A percentile compares a stretch with the other conserved stretches of the same genome.
Conservation (phyloP, 2,329 filamentous ascomycete species). For the Thermothelomyces thermophilus region DNA sequence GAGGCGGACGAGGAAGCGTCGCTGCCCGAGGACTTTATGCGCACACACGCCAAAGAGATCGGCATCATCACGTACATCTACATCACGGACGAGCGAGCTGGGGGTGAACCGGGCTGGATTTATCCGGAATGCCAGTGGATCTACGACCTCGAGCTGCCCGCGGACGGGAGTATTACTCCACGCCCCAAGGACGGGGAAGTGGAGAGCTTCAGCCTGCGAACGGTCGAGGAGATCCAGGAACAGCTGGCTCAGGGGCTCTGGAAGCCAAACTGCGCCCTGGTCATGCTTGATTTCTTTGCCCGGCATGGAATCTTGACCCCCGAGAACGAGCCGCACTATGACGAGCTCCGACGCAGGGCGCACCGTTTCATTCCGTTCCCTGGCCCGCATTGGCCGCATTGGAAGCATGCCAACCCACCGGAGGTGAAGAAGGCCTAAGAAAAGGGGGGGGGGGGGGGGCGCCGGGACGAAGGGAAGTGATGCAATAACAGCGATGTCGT, state of each 20-base stretch:
- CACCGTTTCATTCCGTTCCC: slow-evolving; percentile 79
- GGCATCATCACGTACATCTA: slow-evolving; percentile 82
- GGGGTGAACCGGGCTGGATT: slow-evolving; percentile 73
- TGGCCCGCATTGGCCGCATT: slow-evolving; percentile 55
- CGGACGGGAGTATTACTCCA: slow-evolving; percentile 53
- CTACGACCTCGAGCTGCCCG: slow-evolving; percentile 76
- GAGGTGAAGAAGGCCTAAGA: slow-evolving; percentile 8
- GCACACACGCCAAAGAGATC: slow-evolving; percentile 47
- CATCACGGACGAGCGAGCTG: slow-evolving; percentile 66
- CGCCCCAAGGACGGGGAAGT: slow-evolving; percentile 84
- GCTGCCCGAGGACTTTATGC: slow-evolving; percentile 63
- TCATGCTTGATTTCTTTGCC: slow-evolving; percentile 85
- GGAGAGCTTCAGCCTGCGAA: slow-evolving; percentile 72
- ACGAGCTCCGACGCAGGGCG: slow-evolving; percentile 67
- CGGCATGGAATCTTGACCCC: slow-evolving; percentile 72
- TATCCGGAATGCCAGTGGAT: slow-evolving; percentile 91
- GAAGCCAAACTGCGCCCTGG: slow-evolving; percentile 86
- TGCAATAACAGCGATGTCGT: slow-evolving; percentile 6
- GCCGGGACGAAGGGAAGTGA: neutral
- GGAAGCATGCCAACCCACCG: slow-evolving; percentile 26
- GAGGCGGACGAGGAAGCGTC: slow-evolving; percentile 88
- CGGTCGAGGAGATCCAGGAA: slow-evolving; percentile 65
- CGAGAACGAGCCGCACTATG: slow-evolving; percentile 71
- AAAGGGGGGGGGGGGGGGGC: neutral
- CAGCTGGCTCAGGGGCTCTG: slow-evolving; percentile 68